A percentile compares a stretch with the other conserved stretches of the same genome.
phyloP scores from a whole-genome alignment of 1,284 basidiomycete species.

The Cryptococcus sp. region DNA sequence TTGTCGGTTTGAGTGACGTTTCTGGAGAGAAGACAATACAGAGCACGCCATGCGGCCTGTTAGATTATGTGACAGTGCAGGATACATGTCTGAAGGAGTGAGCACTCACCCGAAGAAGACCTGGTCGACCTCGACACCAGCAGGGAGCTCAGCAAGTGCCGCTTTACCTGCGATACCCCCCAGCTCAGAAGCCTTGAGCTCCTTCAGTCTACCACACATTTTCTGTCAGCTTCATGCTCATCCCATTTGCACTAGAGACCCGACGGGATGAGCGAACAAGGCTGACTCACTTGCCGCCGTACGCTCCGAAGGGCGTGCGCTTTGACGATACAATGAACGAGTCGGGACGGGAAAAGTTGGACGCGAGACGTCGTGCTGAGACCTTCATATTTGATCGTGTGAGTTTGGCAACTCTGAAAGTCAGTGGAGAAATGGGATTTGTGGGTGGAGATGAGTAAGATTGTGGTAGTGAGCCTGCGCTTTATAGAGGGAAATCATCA shows the following conservation, averaged over 20 bases:
- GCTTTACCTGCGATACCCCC: constrained; percentile 56
- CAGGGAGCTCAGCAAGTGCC: constrained; percentile 53
- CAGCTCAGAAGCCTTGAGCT: constrained; percentile 52
- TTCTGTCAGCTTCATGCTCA: background rate
- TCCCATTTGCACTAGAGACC: background rate
- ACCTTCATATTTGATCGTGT: constrained; percentile 15
- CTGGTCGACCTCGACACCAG: constrained; percentile 51
- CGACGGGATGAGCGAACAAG: background rate
- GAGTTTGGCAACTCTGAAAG: too few species aligned
- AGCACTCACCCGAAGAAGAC: constrained; percentile 53
- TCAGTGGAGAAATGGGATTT: too few species aligned
- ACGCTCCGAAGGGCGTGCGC: constrained; percentile 57
- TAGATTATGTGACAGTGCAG: background rate
- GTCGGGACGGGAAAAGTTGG: constrained; percentile 30
- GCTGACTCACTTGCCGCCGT: constrained; percentile 52
- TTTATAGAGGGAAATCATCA: too few species aligned
- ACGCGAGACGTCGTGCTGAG: constrained; percentile 19
- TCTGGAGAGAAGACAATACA: constrained; percentile 20
- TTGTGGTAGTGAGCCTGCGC: too few species aligned
- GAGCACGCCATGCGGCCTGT: background rate
- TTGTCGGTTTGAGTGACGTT: constrained; percentile 52
- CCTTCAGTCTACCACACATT: constrained; percentile 37
- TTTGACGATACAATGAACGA: constrained; percentile 46
- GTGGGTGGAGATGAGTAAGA: too few species aligned
- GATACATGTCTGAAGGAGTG: background rate